These are phyloP conservation scores for Malassezia cuniculi DNA, from an alignment of 1,284 basidiomycete genomes.

Conservation along the genomic window DNA sequence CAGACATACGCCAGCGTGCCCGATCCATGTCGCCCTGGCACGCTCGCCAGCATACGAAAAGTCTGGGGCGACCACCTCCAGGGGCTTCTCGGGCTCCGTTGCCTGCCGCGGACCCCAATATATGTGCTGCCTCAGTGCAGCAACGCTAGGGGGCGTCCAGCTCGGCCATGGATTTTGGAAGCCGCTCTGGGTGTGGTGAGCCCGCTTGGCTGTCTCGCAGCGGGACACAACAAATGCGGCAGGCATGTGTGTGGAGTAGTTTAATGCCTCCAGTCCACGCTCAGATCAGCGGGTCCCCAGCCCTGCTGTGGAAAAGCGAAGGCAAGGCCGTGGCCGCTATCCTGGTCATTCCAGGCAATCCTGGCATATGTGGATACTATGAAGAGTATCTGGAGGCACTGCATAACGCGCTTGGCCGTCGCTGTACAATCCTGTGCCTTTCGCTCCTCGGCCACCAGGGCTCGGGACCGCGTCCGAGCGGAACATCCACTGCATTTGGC, in stretches of 20 bases:
- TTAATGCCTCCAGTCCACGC: no score
- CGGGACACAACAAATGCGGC: no score
- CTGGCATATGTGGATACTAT: constrained; percentile 9
- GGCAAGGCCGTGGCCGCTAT: no score
- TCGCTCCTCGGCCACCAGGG: constrained; percentile 2
- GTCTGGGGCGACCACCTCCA: constrained; percentile 16
- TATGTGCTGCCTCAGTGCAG: constrained; percentile 27
- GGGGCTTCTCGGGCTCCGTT: constrained; percentile 3
- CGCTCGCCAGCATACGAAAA: constrained; percentile 15
- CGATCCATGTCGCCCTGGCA: constrained; percentile 32
- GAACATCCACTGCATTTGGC: not conserved
- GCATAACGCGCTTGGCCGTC: not conserved
- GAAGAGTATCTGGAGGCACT: constrained; percentile 1
- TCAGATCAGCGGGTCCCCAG: no score
- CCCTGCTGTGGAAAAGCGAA: no score
- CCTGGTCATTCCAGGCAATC: constrained; percentile 14
- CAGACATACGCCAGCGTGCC: constrained; percentile 35
- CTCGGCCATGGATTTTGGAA: constrained; percentile 40
- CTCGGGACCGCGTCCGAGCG: constrained; percentile 1
- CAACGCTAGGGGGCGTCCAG: constrained; percentile 25
- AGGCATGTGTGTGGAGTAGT: no score
- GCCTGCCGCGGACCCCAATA: constrained; percentile 22
- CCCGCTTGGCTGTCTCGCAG: no score
- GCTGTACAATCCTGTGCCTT: constrained; percentile 5
- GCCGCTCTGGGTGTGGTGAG: no score